These are phyloP conservation scores for Nitzschia putrida DNA, from an alignment of 108 stramenopile species.

Conservation along the genomic window DNA sequence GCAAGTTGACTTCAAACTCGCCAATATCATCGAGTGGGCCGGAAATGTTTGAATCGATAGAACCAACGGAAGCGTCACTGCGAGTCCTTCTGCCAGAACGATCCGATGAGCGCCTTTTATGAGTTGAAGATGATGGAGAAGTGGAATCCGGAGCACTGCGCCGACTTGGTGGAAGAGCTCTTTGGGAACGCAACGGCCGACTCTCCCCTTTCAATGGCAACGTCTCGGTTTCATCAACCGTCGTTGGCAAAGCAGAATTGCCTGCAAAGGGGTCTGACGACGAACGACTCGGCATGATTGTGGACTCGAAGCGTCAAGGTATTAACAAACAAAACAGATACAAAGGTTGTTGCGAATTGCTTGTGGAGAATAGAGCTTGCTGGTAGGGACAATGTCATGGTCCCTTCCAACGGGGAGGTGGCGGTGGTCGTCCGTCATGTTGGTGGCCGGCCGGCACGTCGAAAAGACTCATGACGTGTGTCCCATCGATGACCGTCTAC, in stretches of 20 bases:
- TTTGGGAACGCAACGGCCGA: background rate
- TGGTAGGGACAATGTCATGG: too few species aligned
- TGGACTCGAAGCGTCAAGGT: background rate
- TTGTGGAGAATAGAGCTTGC: too few species aligned
- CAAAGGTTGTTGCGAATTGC: background rate
- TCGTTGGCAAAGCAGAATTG: background rate
- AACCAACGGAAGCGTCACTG: background rate
- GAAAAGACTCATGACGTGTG: too few species aligned
- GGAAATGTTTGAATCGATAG: too few species aligned
- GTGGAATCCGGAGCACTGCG: slow-evolving; percentile 1
- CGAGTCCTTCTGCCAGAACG: background rate
- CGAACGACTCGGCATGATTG: background rate
- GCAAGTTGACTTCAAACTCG: slow-evolving; percentile 2
- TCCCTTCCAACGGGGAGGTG: too few species aligned
- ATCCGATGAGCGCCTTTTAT: background rate
- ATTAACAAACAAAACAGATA: too few species aligned
- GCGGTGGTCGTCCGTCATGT: too few species aligned
- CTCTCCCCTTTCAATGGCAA: background rate
- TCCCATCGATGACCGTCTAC: too few species aligned
- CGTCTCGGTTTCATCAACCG: background rate
- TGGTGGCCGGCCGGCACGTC: too few species aligned
- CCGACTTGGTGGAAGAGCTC: background rate
- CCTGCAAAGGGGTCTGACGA: slow-evolving; percentile 11
- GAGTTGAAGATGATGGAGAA: background rate
- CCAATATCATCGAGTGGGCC: slow-evolving; percentile 8